Evolutionary conservation across 1,284 basidiomycete genomes (phyloP).

Genomic region (Trichosporon inkin): DNA sequence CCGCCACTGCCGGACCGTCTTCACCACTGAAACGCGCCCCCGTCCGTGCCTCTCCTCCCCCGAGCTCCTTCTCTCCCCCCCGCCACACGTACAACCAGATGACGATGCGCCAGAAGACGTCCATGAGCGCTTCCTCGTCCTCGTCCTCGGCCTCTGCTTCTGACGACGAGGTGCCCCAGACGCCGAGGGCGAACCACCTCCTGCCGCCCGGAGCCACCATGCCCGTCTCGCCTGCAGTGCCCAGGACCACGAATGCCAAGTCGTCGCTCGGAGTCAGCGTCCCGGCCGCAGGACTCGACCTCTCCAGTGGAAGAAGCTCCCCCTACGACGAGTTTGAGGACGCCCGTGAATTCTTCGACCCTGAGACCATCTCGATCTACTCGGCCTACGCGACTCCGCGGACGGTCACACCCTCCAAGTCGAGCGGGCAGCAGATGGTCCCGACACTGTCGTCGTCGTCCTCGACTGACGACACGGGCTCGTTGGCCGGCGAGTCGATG

Average conservation of each 20-base stretch:
- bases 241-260: not conserved
- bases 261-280: not conserved
- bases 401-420: not conserved
- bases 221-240: not conserved
- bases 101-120: not conserved
- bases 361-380: not conserved
- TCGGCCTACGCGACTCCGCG: not conserved
- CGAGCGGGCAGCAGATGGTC: not conserved
- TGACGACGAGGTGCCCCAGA: slow-evolving; percentile 2
- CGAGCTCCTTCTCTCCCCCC: slow-evolving; percentile 3
- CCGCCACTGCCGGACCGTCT: not conserved
- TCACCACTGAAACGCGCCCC: not conserved
- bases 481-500: slow-evolving; percentile 17
- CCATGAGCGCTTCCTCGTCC: not conserved
- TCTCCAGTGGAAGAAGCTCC: not conserved
- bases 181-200: not conserved
- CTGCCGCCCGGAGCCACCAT: not conserved
- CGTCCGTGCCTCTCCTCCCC: not conserved
- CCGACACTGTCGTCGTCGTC: slow-evolving; percentile 1
- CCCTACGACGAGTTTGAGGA: slow-evolving; percentile 2
- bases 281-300: not conserved
- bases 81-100: not conserved
- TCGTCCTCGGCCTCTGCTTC: not conserved
- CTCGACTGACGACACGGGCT: slow-evolving; percentile 4
- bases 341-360: slow-evolving; percentile 1